Evolutionary conservation across 2,329 filamentous ascomycete genomes (phyloP).

Genomic region (Pochonia chlamydosporia): DNA sequence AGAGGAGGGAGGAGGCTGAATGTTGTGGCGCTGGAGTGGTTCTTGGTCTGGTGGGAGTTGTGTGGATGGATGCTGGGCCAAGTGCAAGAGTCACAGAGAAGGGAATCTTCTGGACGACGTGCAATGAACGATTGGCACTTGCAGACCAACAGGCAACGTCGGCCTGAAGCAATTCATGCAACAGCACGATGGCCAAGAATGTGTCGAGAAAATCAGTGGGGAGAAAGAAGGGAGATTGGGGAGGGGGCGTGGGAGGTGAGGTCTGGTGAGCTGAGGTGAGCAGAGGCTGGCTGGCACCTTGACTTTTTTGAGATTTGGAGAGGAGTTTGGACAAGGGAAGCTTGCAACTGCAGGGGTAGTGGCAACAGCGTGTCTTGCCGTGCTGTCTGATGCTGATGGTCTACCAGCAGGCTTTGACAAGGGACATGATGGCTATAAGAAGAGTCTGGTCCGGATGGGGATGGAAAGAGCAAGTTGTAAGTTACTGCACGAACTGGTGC

Average conservation of each 20-base stretch:
- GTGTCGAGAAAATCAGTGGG: background rate
- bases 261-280: too few species aligned
- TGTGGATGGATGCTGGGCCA: background rate
- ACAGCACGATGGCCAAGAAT: background rate
- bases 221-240: background rate
- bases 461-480: too few species aligned
- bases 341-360: background rate
- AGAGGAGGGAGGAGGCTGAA: background rate
- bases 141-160: conserved; percentile 6
- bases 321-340: background rate
- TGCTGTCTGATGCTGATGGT: background rate
- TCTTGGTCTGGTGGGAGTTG: background rate
- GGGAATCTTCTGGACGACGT: background rate
- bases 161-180: conserved; percentile 4
- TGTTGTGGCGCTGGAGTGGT: conserved; percentile 3
- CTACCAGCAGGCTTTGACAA: background rate
- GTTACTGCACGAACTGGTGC: too few species aligned
- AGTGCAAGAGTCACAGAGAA: background rate
- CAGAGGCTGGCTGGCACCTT: too few species aligned
- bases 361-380: background rate
- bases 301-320: too few species aligned
- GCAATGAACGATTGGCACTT: background rate
- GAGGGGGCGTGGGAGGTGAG: background rate
- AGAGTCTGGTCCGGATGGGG: too few species aligned
- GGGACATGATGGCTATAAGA: too few species aligned